Percentiles rank a stretch among this genome's conserved stretches.
Conservation (phyloP, 495 filamentous ascomycete genomes). For the Bacidia rubella region DNA sequence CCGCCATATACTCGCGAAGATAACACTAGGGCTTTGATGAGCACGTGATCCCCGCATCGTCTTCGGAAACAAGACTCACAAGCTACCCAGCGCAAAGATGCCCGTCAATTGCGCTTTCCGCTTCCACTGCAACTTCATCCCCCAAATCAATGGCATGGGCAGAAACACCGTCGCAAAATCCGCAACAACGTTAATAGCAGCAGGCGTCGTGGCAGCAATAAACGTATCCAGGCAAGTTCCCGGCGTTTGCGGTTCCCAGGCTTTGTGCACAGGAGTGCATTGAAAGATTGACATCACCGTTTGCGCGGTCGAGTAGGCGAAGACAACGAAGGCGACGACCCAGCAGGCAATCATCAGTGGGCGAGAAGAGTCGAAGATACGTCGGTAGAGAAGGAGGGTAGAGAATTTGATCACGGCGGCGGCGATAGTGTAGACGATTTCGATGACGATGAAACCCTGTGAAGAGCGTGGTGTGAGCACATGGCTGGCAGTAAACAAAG, state of each 20-base stretch:
- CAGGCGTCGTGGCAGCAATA: conserved; percentile 15
- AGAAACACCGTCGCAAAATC: conserved; percentile 21
- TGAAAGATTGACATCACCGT: conserved; percentile 6
- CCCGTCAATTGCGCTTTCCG: conserved; percentile 17
- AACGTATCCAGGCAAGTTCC: conserved; percentile 21
- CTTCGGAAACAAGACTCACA: background rate
- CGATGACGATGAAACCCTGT: background rate
- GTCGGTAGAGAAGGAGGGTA: conserved; percentile 5
- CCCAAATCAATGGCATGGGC: conserved; percentile 21
- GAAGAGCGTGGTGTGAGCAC: background rate
- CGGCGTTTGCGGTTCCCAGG: conserved; percentile 1
- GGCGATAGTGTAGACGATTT: conserved; percentile 3
- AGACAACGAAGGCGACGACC: conserved; percentile 1
- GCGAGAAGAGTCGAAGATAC: conserved; percentile 3
- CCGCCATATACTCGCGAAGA: conserved; percentile 7
- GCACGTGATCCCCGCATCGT: background rate
- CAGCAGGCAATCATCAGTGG: conserved; percentile 1
- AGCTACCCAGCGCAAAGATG: conserved; percentile 5
- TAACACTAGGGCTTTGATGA: background rate
- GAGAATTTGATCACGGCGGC: conserved; percentile 4
- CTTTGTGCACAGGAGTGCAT: conserved; percentile 7
- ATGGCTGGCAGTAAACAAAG: background rate
- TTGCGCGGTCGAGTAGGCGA: conserved; percentile 3
- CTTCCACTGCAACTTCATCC: conserved; percentile 20
- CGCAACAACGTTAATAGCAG: conserved; percentile 19